Percentiles rank a stretch among this genome's conserved stretches.
These are phyloP conservation scores for Prunus mume DNA, from an alignment of 306 rosid genomes.

Conservation along the genomic window DNA sequence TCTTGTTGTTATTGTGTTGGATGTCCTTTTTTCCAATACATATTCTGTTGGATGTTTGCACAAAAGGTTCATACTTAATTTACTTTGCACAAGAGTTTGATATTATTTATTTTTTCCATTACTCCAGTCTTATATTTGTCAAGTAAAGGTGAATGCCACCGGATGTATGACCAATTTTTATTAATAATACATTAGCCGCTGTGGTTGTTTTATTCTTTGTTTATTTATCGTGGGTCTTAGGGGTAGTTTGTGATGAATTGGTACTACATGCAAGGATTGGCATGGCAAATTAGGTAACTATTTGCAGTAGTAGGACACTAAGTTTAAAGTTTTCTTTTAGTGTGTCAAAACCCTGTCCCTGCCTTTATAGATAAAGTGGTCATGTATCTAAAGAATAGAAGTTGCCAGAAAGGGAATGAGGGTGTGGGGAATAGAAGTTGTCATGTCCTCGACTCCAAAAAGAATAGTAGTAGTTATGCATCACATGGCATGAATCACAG, in stretches of 20 bases:
- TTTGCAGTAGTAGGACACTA: not conserved
- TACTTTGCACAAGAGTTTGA: not conserved
- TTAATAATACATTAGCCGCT: too few relatives aligned
- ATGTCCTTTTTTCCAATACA: too few relatives aligned
- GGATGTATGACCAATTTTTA: not conserved
- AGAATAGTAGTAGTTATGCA: not conserved
- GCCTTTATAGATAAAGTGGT: not conserved
- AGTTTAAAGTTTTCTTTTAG: not conserved
- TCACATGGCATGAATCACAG: not conserved
- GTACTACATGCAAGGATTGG: not conserved
- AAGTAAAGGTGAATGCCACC: not conserved
- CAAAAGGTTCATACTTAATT: not conserved
- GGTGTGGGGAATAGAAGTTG: not conserved
- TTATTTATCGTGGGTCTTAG: not conserved
- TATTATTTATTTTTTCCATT: not conserved
- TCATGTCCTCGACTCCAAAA: too few relatives aligned
- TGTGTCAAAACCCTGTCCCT: not conserved
- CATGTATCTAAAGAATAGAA: not conserved
- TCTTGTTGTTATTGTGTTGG: not conserved
- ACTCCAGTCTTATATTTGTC: not conserved
- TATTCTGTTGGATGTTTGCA: not conserved
- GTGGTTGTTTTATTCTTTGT: not conserved
- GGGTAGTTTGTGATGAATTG: not conserved
- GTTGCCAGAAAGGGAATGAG: not conserved
- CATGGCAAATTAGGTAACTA: not conserved